Evolutionary conservation across 148 eudicot species (phyloP).

Genomic region (Rhododendron henanense): DNA sequence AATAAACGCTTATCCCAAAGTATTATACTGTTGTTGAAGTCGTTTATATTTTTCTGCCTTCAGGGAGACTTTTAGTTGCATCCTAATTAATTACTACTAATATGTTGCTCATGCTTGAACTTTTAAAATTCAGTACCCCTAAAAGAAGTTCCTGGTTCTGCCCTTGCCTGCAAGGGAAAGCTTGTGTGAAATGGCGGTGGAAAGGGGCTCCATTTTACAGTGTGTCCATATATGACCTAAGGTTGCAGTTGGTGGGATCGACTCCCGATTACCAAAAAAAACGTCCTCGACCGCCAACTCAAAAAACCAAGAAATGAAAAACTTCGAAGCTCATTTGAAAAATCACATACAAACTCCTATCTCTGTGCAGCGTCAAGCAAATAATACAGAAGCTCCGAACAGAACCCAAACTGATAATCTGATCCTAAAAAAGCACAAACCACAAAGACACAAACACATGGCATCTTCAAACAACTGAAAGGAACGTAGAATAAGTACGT

Average conservation of each 20-base stretch:
- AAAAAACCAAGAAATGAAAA: background rate
- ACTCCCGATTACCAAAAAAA: background rate
- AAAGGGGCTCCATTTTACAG: background rate
- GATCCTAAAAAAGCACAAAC: background rate
- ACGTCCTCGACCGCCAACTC: background rate
- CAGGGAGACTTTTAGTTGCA: no score
- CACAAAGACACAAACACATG: background rate
- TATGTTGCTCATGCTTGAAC: no score
- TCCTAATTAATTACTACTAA: no score
- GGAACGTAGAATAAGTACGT: background rate
- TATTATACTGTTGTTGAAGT: background rate
- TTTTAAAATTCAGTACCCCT: no score
- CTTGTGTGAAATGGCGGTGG: background rate
- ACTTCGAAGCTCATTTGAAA: background rate
- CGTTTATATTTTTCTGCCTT: background rate
- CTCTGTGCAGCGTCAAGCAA: background rate
- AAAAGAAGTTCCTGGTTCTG: no score
- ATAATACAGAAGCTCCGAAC: background rate
- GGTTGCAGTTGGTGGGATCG: background rate
- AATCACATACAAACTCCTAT: background rate
- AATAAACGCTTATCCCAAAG: background rate
- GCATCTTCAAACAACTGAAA: background rate
- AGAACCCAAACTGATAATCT: background rate
- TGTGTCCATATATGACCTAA: background rate
- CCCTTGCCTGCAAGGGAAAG: background rate